Percentiles rank a stretch among this genome's conserved stretches.
phyloP scores from a whole-genome alignment of 495 filamentous ascomycete species.

The Xylaria telfairii region DNA sequence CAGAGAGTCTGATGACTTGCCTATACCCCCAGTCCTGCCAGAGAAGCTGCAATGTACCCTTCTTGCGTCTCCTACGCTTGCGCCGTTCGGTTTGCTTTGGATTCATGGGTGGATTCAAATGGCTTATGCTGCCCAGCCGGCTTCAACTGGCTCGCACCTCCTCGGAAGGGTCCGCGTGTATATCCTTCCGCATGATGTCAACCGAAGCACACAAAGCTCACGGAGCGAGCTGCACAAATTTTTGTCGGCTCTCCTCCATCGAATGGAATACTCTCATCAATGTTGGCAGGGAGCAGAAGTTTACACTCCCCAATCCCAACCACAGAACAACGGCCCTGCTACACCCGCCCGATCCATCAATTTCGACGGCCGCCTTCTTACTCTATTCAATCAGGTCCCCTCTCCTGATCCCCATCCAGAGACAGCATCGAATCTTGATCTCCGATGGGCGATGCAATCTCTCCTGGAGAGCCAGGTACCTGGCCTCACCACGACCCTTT shows the following conservation, averaged over 20 bases:
- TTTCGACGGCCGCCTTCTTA: slow-evolving; percentile 71
- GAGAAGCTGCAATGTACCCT: slow-evolving; percentile 39
- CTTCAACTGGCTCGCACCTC: slow-evolving; percentile 17
- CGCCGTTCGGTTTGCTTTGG: slow-evolving; percentile 38
- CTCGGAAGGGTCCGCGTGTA: slow-evolving; percentile 62
- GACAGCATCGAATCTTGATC: slow-evolving; percentile 59
- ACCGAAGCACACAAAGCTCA: slow-evolving; percentile 50
- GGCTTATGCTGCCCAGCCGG: slow-evolving; percentile 35
- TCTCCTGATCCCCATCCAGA: slow-evolving; percentile 68
- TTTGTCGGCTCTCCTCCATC: slow-evolving; percentile 58
- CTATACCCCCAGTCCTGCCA: slow-evolving; percentile 26
- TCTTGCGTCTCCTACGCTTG: slow-evolving; percentile 36
- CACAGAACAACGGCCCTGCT: background rate
- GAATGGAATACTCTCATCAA: slow-evolving; percentile 60
- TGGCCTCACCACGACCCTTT: slow-evolving; percentile 72
- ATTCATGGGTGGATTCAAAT: slow-evolving; percentile 50
- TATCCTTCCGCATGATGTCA: slow-evolving; percentile 70
- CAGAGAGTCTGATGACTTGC: slow-evolving; percentile 18
- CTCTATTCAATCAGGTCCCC: slow-evolving; percentile 84
- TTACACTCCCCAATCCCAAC: slow-evolving; percentile 12
- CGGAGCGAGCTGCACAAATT: slow-evolving; percentile 49
- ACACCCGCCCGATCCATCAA: background rate
- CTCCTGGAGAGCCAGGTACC: slow-evolving; percentile 62
- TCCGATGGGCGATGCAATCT: slow-evolving; percentile 64
- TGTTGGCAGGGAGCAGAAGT: slow-evolving; percentile 60